Base-by-base conservation (phyloP, 345 rosid genomes). In the Fremontodendron californicum region DNA sequence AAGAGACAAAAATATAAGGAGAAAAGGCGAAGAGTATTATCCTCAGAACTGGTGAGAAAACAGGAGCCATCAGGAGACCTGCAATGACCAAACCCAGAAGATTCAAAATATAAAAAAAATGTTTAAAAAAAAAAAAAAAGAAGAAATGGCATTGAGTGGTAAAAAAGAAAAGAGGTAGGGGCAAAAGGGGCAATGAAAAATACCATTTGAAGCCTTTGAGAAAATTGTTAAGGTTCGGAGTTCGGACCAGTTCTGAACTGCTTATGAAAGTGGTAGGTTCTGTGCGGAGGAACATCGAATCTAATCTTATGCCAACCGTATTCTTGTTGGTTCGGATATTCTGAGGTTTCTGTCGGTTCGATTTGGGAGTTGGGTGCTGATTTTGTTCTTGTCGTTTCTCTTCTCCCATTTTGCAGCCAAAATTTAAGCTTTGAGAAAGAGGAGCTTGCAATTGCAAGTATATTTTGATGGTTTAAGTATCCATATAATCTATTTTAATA, bases 41-140 rank as follows among this genome's bases (percentile, higher is more conserved):
- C 98, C 83, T 96, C 97, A 0, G 95, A 86, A 85, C 86, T 91
- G 58, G 94, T 78, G 68, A 96, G 86, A 80, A 96, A 89, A 79
- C 96, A 91, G 0, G 97, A 93, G 40, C 97, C 99, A 69, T 96
- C 99, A 25, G 97, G 99, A 39, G 99, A 96, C 99, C 98, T 94
- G 55, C 74, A 77, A 74, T 73, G 78, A 4, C 82, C 77, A 75
- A 63, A 68, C 46, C 66, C 65, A 52, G 27, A 52, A 51, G 69
- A 69, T 49, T 12, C 25, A 57, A 73, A 75, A 64, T 7, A n/a
- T 3, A 23, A 57, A 52, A 25, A 51, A 29, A 4, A 60, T n/a
- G n/a, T n/a, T 11, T 15, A 39, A 58, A 69, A 37, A 19, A 3
- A 19, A 4, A 2, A 6, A 25, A 3, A 2, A 27, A 31, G 13